Base-by-base conservation (phyloP, 2,329 filamentous ascomycete genomes). In the Venturiaceae sp. region DNA sequence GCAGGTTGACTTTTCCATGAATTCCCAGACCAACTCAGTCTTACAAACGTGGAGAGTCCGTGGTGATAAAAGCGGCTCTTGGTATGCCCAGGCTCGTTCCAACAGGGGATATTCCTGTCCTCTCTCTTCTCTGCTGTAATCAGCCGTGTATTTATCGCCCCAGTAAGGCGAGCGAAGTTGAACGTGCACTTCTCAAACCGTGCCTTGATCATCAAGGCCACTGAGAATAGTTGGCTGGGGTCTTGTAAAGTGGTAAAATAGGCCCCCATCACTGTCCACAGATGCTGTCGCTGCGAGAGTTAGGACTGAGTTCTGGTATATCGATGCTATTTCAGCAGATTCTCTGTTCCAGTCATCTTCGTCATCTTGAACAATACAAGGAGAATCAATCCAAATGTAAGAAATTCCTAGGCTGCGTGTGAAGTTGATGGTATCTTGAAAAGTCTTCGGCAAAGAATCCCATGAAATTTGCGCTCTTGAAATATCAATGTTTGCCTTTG, bases 331-430 rank as follows among this genome's bases (percentile, higher is more conserved):
- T 5, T 36, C 59, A 21, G 32, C 33, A 23, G 44, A 28, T 41
- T 63, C 55, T 11, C 19, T n/a, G 8, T 33, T n/a, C 62, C 61
- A 61, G 32, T 63, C 62, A 5, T 44, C 5, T 2, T 32, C 28
- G 6, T 23, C 26, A 46, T 63, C 62, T 63, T 63, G 62, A 37
- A 62, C 37, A 46, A 63, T 63, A 52, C 62, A 63, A 26, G 63
- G 46, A 32, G 59, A 23, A 50, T 63, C 62, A 19, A 63, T 61
- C 62, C 62, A 63, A 5, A 63, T 16, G 55, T 63, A 63, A 13
- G 13, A 8, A 23, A 56, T 8, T 28, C 28, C 21, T 13, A 58
- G 46, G 14, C 32, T 13, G 13, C 55, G 37, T 7, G 54, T 30
- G 26, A 57, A 16, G 14, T 9, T 16, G 36, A 57, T 23, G 19